These are phyloP conservation scores for Nitzschia sp. DNA, from an alignment of 108 stramenopile genomes.

Conservation along the genomic window DNA sequence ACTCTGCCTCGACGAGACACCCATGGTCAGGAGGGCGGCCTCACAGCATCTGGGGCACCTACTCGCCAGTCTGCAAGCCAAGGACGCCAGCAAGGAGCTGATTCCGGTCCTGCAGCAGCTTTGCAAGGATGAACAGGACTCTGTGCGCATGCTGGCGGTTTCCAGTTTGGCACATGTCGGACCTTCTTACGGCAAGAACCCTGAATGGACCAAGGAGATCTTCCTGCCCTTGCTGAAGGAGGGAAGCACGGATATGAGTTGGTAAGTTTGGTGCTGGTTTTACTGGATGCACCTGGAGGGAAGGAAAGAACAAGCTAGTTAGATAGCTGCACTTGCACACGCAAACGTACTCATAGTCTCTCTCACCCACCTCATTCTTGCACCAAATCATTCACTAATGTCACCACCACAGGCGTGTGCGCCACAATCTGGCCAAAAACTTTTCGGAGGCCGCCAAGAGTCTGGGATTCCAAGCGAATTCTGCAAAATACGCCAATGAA, in stretches of 20 bases:
- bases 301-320: neutral
- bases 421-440: constrained; percentile 86
- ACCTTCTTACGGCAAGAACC: constrained; percentile 56
- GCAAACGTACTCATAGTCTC: neutral
- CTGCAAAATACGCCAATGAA: constrained; percentile 27
- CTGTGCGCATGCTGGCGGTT: constrained; percentile 92
- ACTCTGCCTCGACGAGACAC: constrained; percentile 90
- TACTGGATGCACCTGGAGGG: too few species aligned
- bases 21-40: constrained; percentile 94
- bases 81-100: constrained; percentile 42
- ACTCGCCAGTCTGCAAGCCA: constrained; percentile 39
- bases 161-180: constrained; percentile 69
- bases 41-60: constrained; percentile 75
- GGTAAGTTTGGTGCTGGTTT: constrained; percentile 57
- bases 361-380: neutral
- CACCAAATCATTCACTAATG: neutral
- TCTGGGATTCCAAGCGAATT: constrained; percentile 56
- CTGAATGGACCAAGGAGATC: constrained; percentile 62
- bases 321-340: neutral
- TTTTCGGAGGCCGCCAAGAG: constrained; percentile 77
- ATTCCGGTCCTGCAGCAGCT: constrained; percentile 79
- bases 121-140: constrained; percentile 95
- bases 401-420: constrained; percentile 76
- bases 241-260: constrained; percentile 79
- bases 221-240: constrained; percentile 80